Percentiles rank a stretch among this genome's conserved stretches.
Conservation (phyloP, 768 basidiomycete genomes). For the Clitopilus passeckerianus region DNA sequence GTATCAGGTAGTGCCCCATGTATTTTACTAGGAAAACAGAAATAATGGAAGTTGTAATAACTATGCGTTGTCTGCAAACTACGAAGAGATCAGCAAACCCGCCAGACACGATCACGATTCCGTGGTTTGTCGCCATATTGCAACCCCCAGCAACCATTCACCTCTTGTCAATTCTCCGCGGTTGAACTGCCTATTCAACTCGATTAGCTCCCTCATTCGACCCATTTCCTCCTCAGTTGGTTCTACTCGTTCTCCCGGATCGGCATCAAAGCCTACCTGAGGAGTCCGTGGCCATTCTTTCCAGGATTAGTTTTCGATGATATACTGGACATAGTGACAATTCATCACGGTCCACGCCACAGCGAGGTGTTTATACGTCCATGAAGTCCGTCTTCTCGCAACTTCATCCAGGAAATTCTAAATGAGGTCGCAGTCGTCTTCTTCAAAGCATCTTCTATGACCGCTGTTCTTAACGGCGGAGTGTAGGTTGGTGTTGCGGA, state of each 20-base stretch:
- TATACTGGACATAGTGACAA: not conserved
- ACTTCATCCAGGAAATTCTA: not conserved
- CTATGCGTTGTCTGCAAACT: too few relatives aligned
- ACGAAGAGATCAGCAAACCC: too few relatives aligned
- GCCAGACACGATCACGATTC: too few relatives aligned
- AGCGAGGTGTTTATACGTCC: not conserved
- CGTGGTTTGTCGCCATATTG: too few relatives aligned
- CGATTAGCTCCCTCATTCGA: not conserved
- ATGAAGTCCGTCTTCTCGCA: not conserved
- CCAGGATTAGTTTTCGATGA: not conserved
- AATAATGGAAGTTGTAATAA: too few relatives aligned
- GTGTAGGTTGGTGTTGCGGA: slow-evolving; percentile 19
- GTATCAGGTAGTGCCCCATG: not conserved
- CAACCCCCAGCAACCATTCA: not conserved
- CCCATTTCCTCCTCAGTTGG: not conserved
- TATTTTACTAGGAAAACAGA: not conserved
- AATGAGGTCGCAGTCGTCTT: not conserved
- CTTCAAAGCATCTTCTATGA: not conserved
- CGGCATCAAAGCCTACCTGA: not conserved
- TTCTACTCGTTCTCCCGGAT: not conserved
- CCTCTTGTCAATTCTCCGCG: not conserved
- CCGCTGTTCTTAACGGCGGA: slow-evolving; percentile 9
- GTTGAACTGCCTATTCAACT: not conserved
- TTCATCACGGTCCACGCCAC: not conserved
- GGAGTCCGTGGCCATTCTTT: not conserved